Percentiles rank a stretch among this genome's conserved stretches.
phyloP scores from a whole-genome alignment of 352 stramenopile genomes.

The Pythium dissotocum region DNA sequence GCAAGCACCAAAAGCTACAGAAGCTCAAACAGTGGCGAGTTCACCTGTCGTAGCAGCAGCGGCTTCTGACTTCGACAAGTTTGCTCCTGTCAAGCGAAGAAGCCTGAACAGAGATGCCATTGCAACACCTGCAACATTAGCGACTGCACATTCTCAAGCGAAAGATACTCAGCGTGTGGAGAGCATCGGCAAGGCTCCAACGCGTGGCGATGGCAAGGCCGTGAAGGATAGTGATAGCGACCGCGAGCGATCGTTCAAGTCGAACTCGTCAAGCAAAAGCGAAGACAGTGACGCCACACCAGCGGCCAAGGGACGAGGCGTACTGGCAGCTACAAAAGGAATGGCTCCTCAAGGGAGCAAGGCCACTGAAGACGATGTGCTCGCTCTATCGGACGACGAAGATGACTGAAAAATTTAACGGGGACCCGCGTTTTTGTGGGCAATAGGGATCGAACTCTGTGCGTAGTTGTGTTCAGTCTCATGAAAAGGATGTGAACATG shows the following conservation, averaged over 20 bases:
- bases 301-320: background rate
- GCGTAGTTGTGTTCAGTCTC: too few relatives aligned
- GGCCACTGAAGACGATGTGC: conserved; percentile 13
- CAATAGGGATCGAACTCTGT: background rate
- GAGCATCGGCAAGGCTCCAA: background rate
- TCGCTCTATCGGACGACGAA: conserved; percentile 30
- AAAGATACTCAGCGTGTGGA: conserved; percentile 11
- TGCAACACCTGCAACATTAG: background rate
- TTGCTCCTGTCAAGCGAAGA: conserved; percentile 27
- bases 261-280: background rate
- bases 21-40: background rate
- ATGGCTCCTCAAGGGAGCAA: conserved; percentile 3
- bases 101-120: conserved; percentile 17
- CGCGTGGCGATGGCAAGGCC: background rate
- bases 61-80: conserved; percentile 12
- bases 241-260: conserved; percentile 10
- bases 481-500: too few relatives aligned
- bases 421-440: too few relatives aligned
- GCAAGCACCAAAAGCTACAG: background rate
- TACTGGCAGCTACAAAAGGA: conserved; percentile 13
- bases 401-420: conserved; percentile 14
- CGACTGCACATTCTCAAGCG: conserved; percentile 2
- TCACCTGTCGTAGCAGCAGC: background rate
- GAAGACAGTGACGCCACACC: conserved; percentile 6
- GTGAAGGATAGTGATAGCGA: conserved; percentile 21